These are phyloP conservation scores for Phytophthora constricta DNA, from an alignment of 352 stramenopile genomes.

Conservation along the genomic window DNA sequence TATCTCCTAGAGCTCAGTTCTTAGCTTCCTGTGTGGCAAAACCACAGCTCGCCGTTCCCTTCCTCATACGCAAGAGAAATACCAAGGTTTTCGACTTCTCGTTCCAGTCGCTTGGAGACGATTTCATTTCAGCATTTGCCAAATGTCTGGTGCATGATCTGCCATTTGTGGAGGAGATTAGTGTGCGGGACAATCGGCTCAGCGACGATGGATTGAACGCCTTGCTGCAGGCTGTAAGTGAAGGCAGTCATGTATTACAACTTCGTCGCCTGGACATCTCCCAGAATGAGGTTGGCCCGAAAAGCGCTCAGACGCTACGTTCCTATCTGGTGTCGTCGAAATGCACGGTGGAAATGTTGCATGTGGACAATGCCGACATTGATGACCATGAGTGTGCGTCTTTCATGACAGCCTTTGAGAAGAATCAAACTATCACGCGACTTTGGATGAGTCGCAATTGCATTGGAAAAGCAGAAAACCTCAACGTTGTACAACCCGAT, in stretches of 20 bases:
- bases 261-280: conserved; percentile 71
- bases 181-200: conserved; percentile 88
- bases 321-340: conserved; percentile 57
- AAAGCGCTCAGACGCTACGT: conserved; percentile 64
- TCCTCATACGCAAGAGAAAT: conserved; percentile 63
- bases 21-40: conserved; percentile 58
- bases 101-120: conserved; percentile 79
- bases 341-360: conserved; percentile 72
- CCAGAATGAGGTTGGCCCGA: conserved; percentile 69
- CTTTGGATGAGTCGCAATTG: conserved; percentile 86
- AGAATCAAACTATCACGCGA: conserved; percentile 77
- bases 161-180: conserved; percentile 79
- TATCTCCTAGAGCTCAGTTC: conserved; percentile 74
- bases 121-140: conserved; percentile 72
- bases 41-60: conserved; percentile 61
- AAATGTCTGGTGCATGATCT: conserved; percentile 59
- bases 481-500: conserved; percentile 89
- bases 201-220: conserved; percentile 75
- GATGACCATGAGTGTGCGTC: conserved; percentile 87
- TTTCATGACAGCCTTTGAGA: conserved; percentile 85
- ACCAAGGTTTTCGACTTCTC: conserved; percentile 86
- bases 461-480: conserved; percentile 87
- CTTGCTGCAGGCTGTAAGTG: conserved; percentile 60
- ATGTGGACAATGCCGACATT: conserved; percentile 87
- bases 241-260: conserved; percentile 57